Evolutionary conservation across 163 green algal genomes (phyloP).

Genomic region (Picocystis sp.): DNA sequence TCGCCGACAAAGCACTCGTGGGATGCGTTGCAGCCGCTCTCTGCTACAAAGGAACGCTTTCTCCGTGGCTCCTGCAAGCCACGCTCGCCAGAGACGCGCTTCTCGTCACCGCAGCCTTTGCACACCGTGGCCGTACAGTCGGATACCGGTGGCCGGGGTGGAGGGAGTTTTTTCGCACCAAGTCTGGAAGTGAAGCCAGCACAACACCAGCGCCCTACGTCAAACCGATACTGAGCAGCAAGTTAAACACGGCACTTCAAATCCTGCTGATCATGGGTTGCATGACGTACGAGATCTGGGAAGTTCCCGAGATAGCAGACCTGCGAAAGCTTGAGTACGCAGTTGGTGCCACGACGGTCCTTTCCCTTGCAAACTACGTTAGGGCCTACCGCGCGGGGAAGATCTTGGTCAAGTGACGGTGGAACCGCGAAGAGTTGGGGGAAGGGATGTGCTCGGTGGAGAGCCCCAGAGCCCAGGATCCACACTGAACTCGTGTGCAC

Average conservation of each 20-base stretch:
- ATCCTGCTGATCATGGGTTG: constrained; percentile 51
- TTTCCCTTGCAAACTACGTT: too few relatives aligned
- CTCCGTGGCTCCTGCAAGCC: constrained; percentile 33
- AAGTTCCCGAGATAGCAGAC: too few relatives aligned
- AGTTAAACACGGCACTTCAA: constrained; percentile 77
- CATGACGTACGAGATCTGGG: constrained; percentile 19
- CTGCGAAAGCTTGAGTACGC: too few relatives aligned
- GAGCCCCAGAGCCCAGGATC: too few relatives aligned
- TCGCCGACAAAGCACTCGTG: constrained; percentile 79
- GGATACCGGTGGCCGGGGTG: constrained; percentile 29
- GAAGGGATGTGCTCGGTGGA: too few relatives aligned
- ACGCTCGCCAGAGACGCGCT: constrained; percentile 53
- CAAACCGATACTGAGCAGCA: constrained; percentile 44
- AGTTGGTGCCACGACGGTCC: too few relatives aligned
- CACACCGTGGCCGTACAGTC: constrained; percentile 10
- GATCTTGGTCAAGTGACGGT: too few relatives aligned
- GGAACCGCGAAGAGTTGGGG: too few relatives aligned
- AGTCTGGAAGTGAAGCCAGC: constrained; percentile 13
- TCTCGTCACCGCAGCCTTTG: constrained; percentile 35
- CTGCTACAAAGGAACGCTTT: constrained; percentile 36
- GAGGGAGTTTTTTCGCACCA: constrained; percentile 42
- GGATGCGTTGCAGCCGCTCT: constrained; percentile 46
- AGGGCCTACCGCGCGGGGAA: too few relatives aligned
- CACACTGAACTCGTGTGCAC: too few relatives aligned
- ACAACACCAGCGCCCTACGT: constrained; percentile 7